These are phyloP conservation scores for Planoprotostelium fungivorum DNA, from an alignment of 78 protist species.

Conservation along the genomic window DNA sequence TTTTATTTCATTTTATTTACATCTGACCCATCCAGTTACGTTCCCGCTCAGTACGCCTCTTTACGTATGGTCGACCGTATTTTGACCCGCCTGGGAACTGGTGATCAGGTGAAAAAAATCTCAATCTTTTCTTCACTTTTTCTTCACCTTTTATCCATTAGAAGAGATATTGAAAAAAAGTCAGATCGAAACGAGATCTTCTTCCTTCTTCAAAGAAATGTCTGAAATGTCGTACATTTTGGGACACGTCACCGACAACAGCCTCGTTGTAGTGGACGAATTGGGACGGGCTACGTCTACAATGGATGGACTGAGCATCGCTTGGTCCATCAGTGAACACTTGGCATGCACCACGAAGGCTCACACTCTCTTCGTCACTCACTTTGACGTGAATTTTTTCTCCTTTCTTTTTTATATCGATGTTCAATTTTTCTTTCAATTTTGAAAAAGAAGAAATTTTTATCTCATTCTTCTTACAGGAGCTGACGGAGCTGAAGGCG, in stretches of 20 bases:
- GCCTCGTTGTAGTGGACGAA: slow-evolving; percentile 58
- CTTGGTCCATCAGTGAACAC: slow-evolving; percentile 47
- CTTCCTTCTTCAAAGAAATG: slow-evolving; percentile 54
- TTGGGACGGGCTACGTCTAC: slow-evolving; percentile 62
- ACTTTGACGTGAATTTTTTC: slow-evolving; percentile 16
- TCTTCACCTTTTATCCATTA: background rate
- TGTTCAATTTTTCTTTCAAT: too few relatives aligned
- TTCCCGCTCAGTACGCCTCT: slow-evolving; percentile 39
- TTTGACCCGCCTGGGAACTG: background rate
- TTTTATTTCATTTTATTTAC: background rate
- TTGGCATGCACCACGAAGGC: slow-evolving; percentile 25
- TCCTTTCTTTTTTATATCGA: too few relatives aligned
- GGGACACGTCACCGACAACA: slow-evolving; percentile 26
- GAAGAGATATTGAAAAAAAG: background rate
- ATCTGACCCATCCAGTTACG: slow-evolving; percentile 4
- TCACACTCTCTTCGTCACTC: slow-evolving; percentile 43
- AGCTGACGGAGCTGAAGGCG: background rate
- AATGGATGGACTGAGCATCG: slow-evolving; percentile 55
- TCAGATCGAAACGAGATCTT: background rate
- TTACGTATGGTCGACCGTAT: slow-evolving; percentile 13
- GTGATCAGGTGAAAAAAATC: background rate
- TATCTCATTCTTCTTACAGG: too few relatives aligned
- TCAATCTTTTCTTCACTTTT: background rate
- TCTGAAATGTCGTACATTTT: slow-evolving; percentile 50
- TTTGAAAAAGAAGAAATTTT: too few relatives aligned